phyloP scores from a whole-genome alignment of 208 protist species.

The Acanthamoeba sp. region DNA sequence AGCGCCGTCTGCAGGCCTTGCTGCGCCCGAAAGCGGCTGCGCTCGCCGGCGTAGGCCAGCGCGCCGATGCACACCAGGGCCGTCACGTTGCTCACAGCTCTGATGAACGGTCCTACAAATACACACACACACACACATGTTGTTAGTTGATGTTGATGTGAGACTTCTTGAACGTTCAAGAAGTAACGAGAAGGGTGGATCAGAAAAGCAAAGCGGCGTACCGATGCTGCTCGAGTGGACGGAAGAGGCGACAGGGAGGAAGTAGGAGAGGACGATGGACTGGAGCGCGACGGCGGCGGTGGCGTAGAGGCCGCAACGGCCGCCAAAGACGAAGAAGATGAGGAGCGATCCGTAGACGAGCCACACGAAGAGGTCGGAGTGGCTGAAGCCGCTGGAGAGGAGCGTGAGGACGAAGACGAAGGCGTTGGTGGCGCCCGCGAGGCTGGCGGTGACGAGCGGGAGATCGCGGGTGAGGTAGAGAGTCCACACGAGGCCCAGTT shows the following conservation, averaged over 20 bases:
- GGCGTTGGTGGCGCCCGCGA: background rate
- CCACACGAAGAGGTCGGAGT: background rate
- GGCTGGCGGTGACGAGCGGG: background rate
- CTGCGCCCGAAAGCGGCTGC: background rate
- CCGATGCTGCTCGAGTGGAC: background rate
- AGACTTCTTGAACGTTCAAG: background rate
- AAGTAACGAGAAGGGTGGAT: too few species aligned
- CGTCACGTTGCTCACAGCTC: background rate
- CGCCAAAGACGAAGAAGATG: constrained; percentile 7
- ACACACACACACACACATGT: too few species aligned
- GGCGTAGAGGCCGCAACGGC: background rate
- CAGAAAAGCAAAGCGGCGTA: too few species aligned
- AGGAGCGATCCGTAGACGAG: background rate
- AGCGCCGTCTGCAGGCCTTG: background rate
- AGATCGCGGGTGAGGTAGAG: background rate
- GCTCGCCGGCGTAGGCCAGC: background rate
- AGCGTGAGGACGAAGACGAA: background rate
- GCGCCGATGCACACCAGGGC: background rate
- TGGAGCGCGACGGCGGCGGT: background rate
- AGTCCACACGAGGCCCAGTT: background rate
- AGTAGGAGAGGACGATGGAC: background rate
- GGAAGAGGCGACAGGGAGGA: background rate
- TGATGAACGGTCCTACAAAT: background rate
- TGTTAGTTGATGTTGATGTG: background rate
- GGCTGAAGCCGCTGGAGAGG: background rate